Base-by-base conservation (phyloP, 2,329 filamentous ascomycete species). In the Ilyonectria robusta region DNA sequence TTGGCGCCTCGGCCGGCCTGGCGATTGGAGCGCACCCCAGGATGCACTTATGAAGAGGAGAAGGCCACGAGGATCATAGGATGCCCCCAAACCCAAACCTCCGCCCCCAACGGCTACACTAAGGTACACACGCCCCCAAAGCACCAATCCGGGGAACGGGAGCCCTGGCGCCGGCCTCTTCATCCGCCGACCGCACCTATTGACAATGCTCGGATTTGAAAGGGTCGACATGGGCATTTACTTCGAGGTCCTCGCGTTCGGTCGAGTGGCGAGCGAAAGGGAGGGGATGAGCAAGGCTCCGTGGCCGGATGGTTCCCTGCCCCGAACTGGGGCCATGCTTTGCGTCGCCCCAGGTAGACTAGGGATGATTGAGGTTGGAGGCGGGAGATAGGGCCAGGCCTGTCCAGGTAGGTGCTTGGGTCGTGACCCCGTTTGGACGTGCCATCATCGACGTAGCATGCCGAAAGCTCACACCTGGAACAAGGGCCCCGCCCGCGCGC, bases 111-210 rank as follows among this genome's bases (percentile, higher is more conserved):
- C 68, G 19, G 59, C 58, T 64, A 46, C n/a, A n/a, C n/a, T n/a
- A n/a, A n/a, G n/a, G n/a, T n/a, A n/a, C 61, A 37, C 31, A 63
- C 29, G 48, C 58, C 71, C 73, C 72, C 73, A 71, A 74, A 72
- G 63, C 60, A 71, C 65, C 68, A 72, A 71, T 67, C 67, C 69
- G 73, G 71, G 73, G 70, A 75, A 70, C 54, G 23, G 62, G 69
- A 62, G 70, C 64, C 71, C 62, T 70, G 64, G 61, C 65, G 71
- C 70, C 72, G 70, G 62, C 61, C 57, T 23, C 53, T 58, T 31
- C 51, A 53, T 31, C 40, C 31, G 37, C 56, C 23, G 47, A 62
- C 48, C 29, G 58, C 46, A 56, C 63, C 19, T 56, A 48, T 58
- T 21, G 17, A 61, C 31, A 37, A 37, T 47, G 51, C 47, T 58